A percentile compares a stretch with the other conserved stretches of the same genome.
Evolutionary conservation across 768 basidiomycete species (phyloP).

Genomic region (Psilocybe cubensis): DNA sequence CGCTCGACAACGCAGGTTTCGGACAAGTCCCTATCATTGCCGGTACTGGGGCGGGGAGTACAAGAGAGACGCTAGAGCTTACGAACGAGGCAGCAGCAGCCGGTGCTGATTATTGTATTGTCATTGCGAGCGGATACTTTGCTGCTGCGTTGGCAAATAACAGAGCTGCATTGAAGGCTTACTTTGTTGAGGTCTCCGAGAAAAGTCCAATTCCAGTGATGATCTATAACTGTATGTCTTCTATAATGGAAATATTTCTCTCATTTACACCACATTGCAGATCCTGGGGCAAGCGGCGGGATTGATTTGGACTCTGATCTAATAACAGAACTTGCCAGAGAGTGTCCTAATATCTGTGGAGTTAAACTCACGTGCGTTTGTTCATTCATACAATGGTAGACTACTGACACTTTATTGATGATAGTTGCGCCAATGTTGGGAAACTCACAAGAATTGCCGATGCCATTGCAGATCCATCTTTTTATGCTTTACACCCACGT

Average conservation of each 20-base stretch:
- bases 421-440: conserved; percentile 88
- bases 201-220: conserved; percentile 87
- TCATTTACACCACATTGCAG: conserved; percentile 39
- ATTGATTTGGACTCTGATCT: conserved; percentile 92
- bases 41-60: conserved; percentile 85
- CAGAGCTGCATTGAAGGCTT: conserved; percentile 73
- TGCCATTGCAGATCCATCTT: conserved; percentile 58
- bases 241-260: conserved; percentile 2
- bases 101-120: conserved; percentile 87
- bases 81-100: conserved; percentile 77
- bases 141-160: conserved; percentile 71
- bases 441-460: conserved; percentile 87
- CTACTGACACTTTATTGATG: conserved; percentile 14
- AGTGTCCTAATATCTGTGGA: conserved; percentile 79
- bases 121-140: conserved; percentile 88
- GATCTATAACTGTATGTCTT: conserved; percentile 80
- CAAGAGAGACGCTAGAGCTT: conserved; percentile 79
- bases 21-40: conserved; percentile 68
- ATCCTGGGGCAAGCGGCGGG: conserved; percentile 85
- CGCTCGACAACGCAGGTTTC: conserved; percentile 70
- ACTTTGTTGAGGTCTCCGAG: conserved; percentile 75
- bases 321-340: conserved; percentile 76
- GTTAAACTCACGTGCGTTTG: conserved; percentile 84
- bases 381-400: neutral
- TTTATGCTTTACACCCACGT: conserved; percentile 65